These are phyloP conservation scores for Candida sphagnicola DNA, from an alignment of 805 yeast genomes.

Conservation along the genomic window DNA sequence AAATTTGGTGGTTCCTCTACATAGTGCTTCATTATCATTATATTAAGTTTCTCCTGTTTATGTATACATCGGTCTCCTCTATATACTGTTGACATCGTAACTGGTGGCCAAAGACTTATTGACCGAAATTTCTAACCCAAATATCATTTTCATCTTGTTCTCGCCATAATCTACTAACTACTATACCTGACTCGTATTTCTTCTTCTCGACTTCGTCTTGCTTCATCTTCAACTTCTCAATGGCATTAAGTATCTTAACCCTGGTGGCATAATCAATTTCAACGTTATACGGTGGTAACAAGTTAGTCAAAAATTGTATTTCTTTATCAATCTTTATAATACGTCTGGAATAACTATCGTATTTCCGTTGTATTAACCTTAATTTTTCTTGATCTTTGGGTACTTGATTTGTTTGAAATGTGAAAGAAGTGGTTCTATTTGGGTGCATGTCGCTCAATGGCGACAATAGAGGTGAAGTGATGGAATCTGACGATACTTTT, in stretches of 20 bases:
- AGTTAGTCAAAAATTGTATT: constrained; percentile 30
- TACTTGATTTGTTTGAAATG: constrained; percentile 3
- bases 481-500: constrained; percentile 27
- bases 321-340: constrained; percentile 39
- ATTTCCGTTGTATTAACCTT: constrained; percentile 27
- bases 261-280: constrained; percentile 41
- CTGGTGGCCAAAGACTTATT: no score
- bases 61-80: no score
- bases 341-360: constrained; percentile 27
- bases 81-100: no score
- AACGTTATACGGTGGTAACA: constrained; percentile 42
- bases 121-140: constrained; percentile 31
- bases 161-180: constrained; percentile 41
- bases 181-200: constrained; percentile 38
- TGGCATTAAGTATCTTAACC: constrained; percentile 35
- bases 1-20: no score
- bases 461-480: constrained; percentile 8
- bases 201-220: constrained; percentile 40
- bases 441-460: neutral
- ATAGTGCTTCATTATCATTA: no score
- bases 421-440: neutral
- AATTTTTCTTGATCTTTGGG: constrained; percentile 12
- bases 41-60: no score
- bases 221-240: constrained; percentile 34
- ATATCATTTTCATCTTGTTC: constrained; percentile 38